Base-by-base conservation (phyloP, 192 early-diverging fungal genomes). In the Spizellomyces sp. region DNA sequence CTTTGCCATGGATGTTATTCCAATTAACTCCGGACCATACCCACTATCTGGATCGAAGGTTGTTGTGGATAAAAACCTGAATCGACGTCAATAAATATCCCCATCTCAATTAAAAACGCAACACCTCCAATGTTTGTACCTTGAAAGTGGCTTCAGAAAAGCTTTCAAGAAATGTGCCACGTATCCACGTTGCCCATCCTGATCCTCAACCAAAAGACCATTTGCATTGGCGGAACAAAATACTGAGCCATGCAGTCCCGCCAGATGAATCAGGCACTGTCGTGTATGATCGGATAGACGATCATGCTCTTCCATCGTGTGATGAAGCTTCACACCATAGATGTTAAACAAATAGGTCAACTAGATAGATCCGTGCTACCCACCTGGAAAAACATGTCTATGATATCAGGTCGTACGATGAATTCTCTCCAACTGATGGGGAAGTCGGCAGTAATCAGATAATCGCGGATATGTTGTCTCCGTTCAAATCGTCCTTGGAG, bases 381-480 rank as follows among this genome's bases (percentile, higher is more conserved):
- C 79, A 90, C 88, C 43, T 76, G 81, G 66, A 91, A 90, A 69
- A 91, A 91, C 67, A 89, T 68, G 46, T 79, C 78, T 14, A 91
- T 60, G 4, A 91, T 81, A 45, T 90, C 88, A 21, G 75, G 77
- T 58, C 84, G 77, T 21, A 85, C 79, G 43, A 90, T 48, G 8
- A 87, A 61, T 6, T 81, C 70, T 48, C 77, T 58, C 90, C 90
- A 91, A 10, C 62, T 67, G 6, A 66, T 69, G 21, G 88, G 86
- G 62, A 84, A 70, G 80, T 9, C 5, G 44, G 61, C 62, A 62
- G 42, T n/a, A 10, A 43, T 52, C 43, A 15, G 43, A 27, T 44
- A n/a, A 10, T 48, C 54, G 27, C 76, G 75, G 17, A 78, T 45
- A 64, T 81, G 63, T 8, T 48, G 14, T 60, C 52, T 80, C 56